Conservation (phyloP, 345 rosid genomes). For the Eucalyptus sp. region DNA sequence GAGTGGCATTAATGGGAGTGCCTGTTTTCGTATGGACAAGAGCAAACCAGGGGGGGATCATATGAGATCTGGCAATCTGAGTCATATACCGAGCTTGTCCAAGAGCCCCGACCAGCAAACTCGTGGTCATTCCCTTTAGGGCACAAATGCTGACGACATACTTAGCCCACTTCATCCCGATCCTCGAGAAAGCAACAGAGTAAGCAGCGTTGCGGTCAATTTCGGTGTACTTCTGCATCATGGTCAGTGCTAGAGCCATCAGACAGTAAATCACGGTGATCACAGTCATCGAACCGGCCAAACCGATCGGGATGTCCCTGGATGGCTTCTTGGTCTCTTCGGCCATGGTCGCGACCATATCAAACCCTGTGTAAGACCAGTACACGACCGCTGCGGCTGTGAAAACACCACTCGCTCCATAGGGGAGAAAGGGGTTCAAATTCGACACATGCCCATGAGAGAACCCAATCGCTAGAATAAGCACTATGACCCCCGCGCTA, state of each 20-base stretch:
- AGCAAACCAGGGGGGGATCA: slow-evolving; percentile 96
- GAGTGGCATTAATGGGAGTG: slow-evolving; percentile 79
- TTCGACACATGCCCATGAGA: slow-evolving; percentile 47
- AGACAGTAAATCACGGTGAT: slow-evolving; percentile 73
- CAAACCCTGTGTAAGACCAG: slow-evolving; percentile 98
- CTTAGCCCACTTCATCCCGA: slow-evolving; percentile 94
- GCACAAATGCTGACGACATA: slow-evolving; percentile 81
- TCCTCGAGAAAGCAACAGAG: slow-evolving; percentile 59
- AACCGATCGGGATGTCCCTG: slow-evolving; percentile 81
- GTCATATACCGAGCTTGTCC: slow-evolving; percentile 94
- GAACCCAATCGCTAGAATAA: slow-evolving; percentile 56
- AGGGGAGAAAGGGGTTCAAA: slow-evolving; percentile 64
- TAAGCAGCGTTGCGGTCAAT: slow-evolving; percentile 71
- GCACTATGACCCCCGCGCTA: slow-evolving; percentile 38
- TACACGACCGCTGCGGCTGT: slow-evolving; percentile 73
- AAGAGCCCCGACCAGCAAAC: slow-evolving; percentile 72
- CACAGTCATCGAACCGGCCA: slow-evolving; percentile 74
- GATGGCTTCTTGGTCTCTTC: slow-evolving; percentile 90
- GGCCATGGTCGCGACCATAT: slow-evolving; percentile 93
- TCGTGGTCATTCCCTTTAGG: slow-evolving; percentile 86
- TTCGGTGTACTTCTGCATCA: slow-evolving; percentile 68
- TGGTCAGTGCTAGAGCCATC: slow-evolving; percentile 74
- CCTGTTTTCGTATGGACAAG: slow-evolving; percentile 80
- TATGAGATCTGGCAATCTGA: slow-evolving; percentile 92
- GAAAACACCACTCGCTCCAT: slow-evolving; percentile 55